Base-by-base conservation (phyloP, 2,329 filamentous ascomycete species). In the Hymenoscyphus occultus region DNA sequence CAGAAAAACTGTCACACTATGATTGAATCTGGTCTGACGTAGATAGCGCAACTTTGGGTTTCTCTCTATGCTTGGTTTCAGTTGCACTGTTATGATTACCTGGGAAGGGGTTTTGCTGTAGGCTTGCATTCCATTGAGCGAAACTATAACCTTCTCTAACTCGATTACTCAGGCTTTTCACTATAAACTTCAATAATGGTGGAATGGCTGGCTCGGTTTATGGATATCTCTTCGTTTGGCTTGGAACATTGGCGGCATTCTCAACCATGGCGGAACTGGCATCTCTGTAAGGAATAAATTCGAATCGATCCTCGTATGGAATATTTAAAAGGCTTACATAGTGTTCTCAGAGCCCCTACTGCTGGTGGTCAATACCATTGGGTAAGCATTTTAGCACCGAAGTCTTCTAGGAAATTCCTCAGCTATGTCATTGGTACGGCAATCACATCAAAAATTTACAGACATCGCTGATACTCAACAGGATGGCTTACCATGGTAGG, bases 311-410 rank as follows among this genome's bases (percentile, higher is more conserved):
- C 28, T 28, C 3, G 28, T 28, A 28, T 3, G 28, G 28, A 3
- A 28, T 28, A 28, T 28, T 28, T 28, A 3, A 28, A 28, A 28
- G 28, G 28, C 28, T 28, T 28, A 28, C 28, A 28, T 28, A 28
- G 28, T 2, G 28, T 28, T 28, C 28, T 28, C 28, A 28, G 28
- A 28, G 28, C 28, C 48, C 71, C 70, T 7, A 72, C 66, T 14
- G 77, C 83, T 0, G 85, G 84, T 57, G 77, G 74, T 75, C 60
- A 35, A 61, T 65, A 56, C 45, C n/a, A 61, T 22, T 48, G 42
- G 42, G 42, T 48, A 14, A n/a, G n/a, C 42, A 16, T 7, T 48
- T n/a, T 48, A 5, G 42, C 42, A 16, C 42, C 42, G 4, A 6
- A 5, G 1, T 19, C 16, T 7, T n/a, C 6, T 5, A 48, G 19